phyloP scores from a whole-genome alignment of 225 moss, liverwort and hornwort genomes.

The Takakia lepidozioides region DNA sequence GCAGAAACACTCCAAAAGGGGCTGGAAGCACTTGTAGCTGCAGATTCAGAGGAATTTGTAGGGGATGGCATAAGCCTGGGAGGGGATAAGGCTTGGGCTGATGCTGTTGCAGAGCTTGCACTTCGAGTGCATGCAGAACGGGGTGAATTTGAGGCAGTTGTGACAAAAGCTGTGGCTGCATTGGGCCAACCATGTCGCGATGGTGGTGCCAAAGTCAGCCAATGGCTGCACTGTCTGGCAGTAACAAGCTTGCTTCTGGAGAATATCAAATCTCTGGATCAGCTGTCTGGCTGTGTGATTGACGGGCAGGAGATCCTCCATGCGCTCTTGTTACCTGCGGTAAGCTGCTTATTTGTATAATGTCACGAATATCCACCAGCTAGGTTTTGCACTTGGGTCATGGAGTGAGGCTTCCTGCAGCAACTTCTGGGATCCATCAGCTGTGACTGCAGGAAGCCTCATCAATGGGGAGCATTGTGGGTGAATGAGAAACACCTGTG shows the following conservation, averaged over 20 bases:
- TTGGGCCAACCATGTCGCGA: constrained; percentile 89
- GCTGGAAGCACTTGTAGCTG: constrained; percentile 19
- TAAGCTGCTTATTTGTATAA: too few species aligned
- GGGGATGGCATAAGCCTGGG: constrained; percentile 90
- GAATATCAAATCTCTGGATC: constrained; percentile 51
- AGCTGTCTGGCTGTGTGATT: constrained; percentile 56
- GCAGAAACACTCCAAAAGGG: constrained; percentile 43
- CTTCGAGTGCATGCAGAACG: constrained; percentile 72
- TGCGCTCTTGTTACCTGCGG: constrained; percentile 77
- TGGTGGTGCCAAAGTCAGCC: constrained; percentile 79
- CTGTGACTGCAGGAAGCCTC: too few species aligned
- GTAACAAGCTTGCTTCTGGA: constrained; percentile 76
- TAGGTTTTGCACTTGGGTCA: too few species aligned
- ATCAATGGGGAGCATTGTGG: too few species aligned
- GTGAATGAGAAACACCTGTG: too few species aligned
- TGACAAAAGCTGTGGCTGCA: constrained; percentile 61
- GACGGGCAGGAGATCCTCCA: constrained; percentile 80
- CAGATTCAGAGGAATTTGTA: constrained; percentile 37
- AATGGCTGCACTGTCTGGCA: constrained; percentile 92
- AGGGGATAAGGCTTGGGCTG: constrained; percentile 66
- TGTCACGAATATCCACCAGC: too few species aligned
- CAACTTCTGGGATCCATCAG: too few species aligned
- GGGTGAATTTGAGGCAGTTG: constrained; percentile 74
- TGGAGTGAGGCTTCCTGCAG: too few species aligned
- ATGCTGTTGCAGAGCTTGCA: constrained; percentile 70